phyloP scores from a whole-genome alignment of 768 basidiomycete genomes.

The Naganishia randhawae region DNA sequence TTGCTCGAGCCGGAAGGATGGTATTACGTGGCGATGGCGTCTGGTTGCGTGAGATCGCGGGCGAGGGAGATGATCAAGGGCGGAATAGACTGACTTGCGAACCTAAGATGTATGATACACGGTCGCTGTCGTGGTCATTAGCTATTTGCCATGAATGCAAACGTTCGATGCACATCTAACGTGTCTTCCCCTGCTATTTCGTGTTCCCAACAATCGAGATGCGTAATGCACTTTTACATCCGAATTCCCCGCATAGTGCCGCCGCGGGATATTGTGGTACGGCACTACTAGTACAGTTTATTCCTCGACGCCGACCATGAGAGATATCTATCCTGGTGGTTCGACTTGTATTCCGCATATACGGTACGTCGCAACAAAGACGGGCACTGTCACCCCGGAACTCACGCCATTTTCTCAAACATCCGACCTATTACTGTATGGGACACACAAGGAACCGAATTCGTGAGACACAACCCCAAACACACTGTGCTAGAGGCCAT shows the following conservation, averaged over 20 bases:
- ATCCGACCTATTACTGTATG: no score
- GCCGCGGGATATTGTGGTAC: no score
- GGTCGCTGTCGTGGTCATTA: no score
- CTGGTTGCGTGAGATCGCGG: not conserved
- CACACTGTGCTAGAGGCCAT: not conserved
- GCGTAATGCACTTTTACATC: constrained; percentile 17
- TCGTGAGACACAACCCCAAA: not conserved
- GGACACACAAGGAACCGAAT: no score
- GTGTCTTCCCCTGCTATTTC: not conserved
- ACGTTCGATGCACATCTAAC: not conserved
- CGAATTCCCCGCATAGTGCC: not conserved
- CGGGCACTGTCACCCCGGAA: not conserved
- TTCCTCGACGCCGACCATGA: no score
- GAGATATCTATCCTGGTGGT: no score
- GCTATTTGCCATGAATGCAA: not conserved
- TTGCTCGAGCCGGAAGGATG: not conserved
- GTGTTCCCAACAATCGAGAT: constrained; percentile 18
- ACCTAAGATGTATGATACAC: no score
- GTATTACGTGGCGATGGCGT: not conserved
- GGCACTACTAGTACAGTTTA: no score
- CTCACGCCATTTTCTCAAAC: no score
- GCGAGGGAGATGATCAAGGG: no score
- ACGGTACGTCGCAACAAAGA: not conserved
- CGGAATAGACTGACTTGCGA: no score
- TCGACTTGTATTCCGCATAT: no score